phyloP scores from a whole-genome alignment of 108 stramenopile species.

The Cyclostephanos tholiformis region DNA sequence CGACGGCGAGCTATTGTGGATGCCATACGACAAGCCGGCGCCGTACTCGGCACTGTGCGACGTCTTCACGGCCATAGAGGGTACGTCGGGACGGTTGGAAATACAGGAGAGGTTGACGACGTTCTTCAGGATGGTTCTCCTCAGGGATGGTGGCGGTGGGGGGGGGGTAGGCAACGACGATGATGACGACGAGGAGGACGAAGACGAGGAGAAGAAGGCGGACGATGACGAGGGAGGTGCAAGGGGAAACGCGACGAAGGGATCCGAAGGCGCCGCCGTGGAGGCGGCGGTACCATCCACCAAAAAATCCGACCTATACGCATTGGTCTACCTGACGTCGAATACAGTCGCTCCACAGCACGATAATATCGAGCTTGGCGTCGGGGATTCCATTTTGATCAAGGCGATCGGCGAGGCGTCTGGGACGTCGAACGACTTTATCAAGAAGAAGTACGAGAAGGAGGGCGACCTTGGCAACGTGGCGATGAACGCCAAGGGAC shows the following conservation, averaged over 20 bases:
- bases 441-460: slow-evolving; percentile 83
- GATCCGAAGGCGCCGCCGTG: not conserved
- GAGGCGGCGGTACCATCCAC: not conserved
- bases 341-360: slow-evolving; percentile 94
- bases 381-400: slow-evolving; percentile 94
- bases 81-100: slow-evolving; percentile 77
- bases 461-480: slow-evolving; percentile 96
- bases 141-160: slow-evolving; percentile 40
- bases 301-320: slow-evolving; percentile 71
- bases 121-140: slow-evolving; percentile 66
- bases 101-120: slow-evolving; percentile 84
- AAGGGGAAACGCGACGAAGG: not conserved
- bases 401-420: slow-evolving; percentile 93
- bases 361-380: slow-evolving; percentile 95
- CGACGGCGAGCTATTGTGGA: not conserved
- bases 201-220: not conserved
- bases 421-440: slow-evolving; percentile 62
- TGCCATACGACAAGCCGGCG: slow-evolving; percentile 18
- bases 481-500: slow-evolving; percentile 79
- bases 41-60: slow-evolving; percentile 76
- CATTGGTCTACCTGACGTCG: slow-evolving; percentile 83
- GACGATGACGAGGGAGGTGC: not conserved
- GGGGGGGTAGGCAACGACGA: not conserved
- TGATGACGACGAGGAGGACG: not conserved
- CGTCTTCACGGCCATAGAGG: slow-evolving; percentile 80